Evolutionary conservation across 352 stramenopile genomes (phyloP), one percentile per base, ranked within the genome.

Genomic region (Aphanomyces cochlioides): DNA sequence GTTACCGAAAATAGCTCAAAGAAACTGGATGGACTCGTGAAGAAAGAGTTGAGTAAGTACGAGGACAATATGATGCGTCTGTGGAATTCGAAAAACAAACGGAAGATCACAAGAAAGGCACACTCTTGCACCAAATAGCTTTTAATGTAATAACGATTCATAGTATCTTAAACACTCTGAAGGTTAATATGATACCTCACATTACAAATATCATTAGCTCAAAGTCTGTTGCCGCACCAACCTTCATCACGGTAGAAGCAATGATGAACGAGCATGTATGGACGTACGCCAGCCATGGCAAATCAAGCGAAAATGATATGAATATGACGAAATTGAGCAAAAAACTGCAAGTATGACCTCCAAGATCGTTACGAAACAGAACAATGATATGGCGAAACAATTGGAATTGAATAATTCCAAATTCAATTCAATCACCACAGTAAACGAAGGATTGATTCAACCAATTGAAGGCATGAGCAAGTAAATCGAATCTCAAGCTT

Each of bases 251-350:
- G 15, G 54, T 61, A 7, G 54, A 61, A 17, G 12, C 54, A 37
- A 38, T 36, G 54, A 8, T 61, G 13, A 38, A 38, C 12, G 54
- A 58, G 17, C n/a, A n/a, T n/a, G n/a, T n/a, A n/a, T n/a, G n/a
- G n/a, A 15, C 12, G 7, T 36, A 58, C 12, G 50, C n/a, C 7
- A 21, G 43, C 28, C 39, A 48, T 48, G 36, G 43, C 17, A 37
- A 61, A 36, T 36, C 43, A 7, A 37, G 10, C 54, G 43, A 61
- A 37, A 61, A 61, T 15, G 12, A 45, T 7, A 37, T 45, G 7
- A 37, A 61, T 5, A 37, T 61, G 54, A 61, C 54, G 28, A 21
- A 61, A 12, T 37, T 45, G 43, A 61, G 7, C 13, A 7, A 61
- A 61, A 17, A 13, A 7, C n/a, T n/a, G n/a, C n/a, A n/a, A n/a